Evolutionary conservation across 176 grass and related monocot species (phyloP).

Genomic region (Elaeis guineensis): DNA sequence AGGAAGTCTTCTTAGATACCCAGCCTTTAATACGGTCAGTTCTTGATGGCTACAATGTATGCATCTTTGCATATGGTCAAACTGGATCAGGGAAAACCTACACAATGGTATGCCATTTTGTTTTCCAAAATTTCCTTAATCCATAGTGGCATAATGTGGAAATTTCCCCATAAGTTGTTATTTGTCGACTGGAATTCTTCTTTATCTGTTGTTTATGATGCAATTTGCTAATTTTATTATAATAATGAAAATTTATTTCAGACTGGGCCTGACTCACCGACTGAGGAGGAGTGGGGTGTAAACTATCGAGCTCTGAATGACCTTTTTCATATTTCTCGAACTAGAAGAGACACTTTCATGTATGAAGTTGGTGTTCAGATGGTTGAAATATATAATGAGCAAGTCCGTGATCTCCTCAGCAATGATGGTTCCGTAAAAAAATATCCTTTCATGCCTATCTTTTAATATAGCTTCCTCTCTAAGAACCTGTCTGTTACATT

Average conservation of each 20-base stretch:
- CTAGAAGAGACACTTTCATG: conserved; percentile 41
- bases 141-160: no score
- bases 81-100: conserved; percentile 97
- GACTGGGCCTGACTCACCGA: conserved; percentile 58
- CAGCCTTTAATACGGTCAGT: conserved; percentile 82
- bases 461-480: no score
- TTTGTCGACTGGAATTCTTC: no score
- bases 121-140: neutral
- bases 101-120: conserved; percentile 65
- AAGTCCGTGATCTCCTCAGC: conserved; percentile 77
- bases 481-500: no score
- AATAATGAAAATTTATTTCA: conserved; percentile 19
- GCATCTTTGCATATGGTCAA: conserved; percentile 96
- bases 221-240: no score
- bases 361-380: conserved; percentile 92
- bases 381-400: conserved; percentile 98
- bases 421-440: conserved; percentile 59
- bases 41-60: conserved; percentile 96
- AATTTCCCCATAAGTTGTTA: no score
- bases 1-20: conserved; percentile 75
- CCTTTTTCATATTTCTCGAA: conserved; percentile 64
- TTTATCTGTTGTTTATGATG: no score
- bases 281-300: conserved; percentile 78
- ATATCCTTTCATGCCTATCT: conserved; percentile 52
- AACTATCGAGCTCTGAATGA: conserved; percentile 87